Base-by-base conservation (phyloP, 108 stramenopile species). In the Mayamaea pseudoterrestris region DNA sequence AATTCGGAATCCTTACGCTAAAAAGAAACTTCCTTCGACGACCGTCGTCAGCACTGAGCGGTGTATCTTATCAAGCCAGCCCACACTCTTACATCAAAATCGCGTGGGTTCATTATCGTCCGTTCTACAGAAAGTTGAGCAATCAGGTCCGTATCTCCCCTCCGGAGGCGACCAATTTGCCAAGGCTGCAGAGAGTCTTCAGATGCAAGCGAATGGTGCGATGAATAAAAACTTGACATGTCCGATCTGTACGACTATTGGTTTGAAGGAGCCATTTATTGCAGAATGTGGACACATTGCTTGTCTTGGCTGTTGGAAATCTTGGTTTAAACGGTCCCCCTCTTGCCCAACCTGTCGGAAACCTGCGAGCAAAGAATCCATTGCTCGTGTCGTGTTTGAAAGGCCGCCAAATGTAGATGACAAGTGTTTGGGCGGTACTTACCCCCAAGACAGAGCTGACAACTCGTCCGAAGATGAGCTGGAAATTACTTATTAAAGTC, bases 311-410 rank as follows among this genome's bases (percentile, higher is more conserved):
- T 80, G 76, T 34, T 90, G 88, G 88, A 39, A 44, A 39, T 30
- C 53, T 14, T 90, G 88, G 88, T 61, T 90, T n/a, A 39, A 58
- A 5, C 61, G 67, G 20, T 56, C 55, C 16, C 32, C 41, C 18
- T 73, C 74, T 9, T 90, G 88, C 47, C 76, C 80, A 5, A 37
- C 26, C 21, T 90, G 88, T 41, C 50, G 83, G 37, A 36, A 50
- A 16, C 41, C 57, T 2, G 58, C 60, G 16, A 35, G 35, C 30
- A 60, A 65, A 52, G 54, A 66, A 40, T 31, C 48, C 28, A 46
- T 80, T 6, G 63, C 62, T 0, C 61, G 57, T 41, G 56, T 66
- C 40, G 59, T 75, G 2, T 80, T 75, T 48, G 35, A 37, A 31
- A 27, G 7, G 41, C 11, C 7, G 7, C 7, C 13, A 8, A 42